Base-by-base conservation (phyloP, 2,329 filamentous ascomycete species). In the Myriosclerotinia scirpicola region DNA sequence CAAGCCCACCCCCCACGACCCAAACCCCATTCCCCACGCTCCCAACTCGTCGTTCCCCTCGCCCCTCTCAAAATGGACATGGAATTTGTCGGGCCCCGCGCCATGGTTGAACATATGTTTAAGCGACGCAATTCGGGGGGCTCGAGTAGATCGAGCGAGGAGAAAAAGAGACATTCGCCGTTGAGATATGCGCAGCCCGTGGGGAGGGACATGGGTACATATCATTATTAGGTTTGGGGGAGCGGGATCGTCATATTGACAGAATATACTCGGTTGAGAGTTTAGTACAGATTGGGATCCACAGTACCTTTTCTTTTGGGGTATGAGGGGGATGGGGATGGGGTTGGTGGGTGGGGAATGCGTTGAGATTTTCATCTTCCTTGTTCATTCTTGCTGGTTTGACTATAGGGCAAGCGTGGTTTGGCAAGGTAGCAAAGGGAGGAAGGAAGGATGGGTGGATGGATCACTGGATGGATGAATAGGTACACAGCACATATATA, bases 11-110 rank as follows among this genome's bases (percentile, higher is more conserved):
- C 26, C 26, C 26, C 26, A 53, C 42, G 93, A 26, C 26, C 69
- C 40, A 73, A 70, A 64, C 84, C 90, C 8, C 86, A 98, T 52
- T 90, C 95, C 97, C 79, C 92, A 88, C 80, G 96, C 97, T 66
- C 66, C 36, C 20, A 60, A 46, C 7, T 34, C 80, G 81, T 9
- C 42, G 80, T 86, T 30, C 84, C 86, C 11, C 76, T 81, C 65
- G 77, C 81, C 65, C 83, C 83, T 55, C 79, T 83, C 5, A 73
- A 74, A 30, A 64, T 72, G 75, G 84, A 86, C 62, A 79, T 88
- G 76, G 87, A 89, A 70, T 85, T 86, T 68, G 80, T 89, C 70
- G 84, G 83, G 34, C 85, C 87, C 17, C 87, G 83, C 73, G 82
- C 83, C 50, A 79, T 90, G 69, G 84, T 90, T 71, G 84, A 87